Evolutionary conservation across 2,329 filamentous ascomycete genomes (phyloP), one percentile per base, ranked within the genome.

Genomic region (Corniculantispora saksenae): DNA sequence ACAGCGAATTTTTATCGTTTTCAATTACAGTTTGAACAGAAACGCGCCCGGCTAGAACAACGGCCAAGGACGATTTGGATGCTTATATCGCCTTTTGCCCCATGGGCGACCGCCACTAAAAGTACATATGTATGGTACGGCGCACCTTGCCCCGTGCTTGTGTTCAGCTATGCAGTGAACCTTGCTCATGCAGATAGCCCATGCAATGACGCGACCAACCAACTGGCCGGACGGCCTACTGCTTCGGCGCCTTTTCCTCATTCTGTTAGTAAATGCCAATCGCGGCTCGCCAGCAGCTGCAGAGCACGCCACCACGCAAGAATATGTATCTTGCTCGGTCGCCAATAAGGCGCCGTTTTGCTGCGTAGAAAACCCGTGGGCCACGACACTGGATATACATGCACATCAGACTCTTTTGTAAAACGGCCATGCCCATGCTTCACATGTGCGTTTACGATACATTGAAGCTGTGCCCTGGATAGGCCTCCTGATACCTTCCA

Each of bases 81-180:
- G 15, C 15, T 35, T 23, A n/a, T 53, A 62, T 55, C 38, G 25
- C 40, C 13, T 17, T 54, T 54, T 47, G 59, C 50, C 38, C 27
- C 59, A 17, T n/a, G 38, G 35, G 32, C 32, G 35, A 13, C 54
- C 23, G 35, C 56, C 12, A 25, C 40, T 40, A 51, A 15, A 35
- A 19, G 21, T 27, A n/a, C 57, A 4, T 25, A 38, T n/a, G 19
- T n/a, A 47, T 48, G 23, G 40, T 12, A 27, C 27, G 5, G 43
- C 56, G 27, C 40, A 21, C 1, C 17, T 45, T 38, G 21, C 54
- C 35, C 55, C 55, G 35, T 47, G 32, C 55, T n/a, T 51, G 59
- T 13, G 48, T 32, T 62, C 59, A 62, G 59, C 59, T 62, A 21
- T 61, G 35, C 59, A 54, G 17, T 32, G 48, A 62, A 55, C 59